Evolutionary conservation across 2,329 filamentous ascomycete genomes (phyloP), one percentile per base, ranked within the genome.

Genomic region (Colletotrichum sp.): DNA sequence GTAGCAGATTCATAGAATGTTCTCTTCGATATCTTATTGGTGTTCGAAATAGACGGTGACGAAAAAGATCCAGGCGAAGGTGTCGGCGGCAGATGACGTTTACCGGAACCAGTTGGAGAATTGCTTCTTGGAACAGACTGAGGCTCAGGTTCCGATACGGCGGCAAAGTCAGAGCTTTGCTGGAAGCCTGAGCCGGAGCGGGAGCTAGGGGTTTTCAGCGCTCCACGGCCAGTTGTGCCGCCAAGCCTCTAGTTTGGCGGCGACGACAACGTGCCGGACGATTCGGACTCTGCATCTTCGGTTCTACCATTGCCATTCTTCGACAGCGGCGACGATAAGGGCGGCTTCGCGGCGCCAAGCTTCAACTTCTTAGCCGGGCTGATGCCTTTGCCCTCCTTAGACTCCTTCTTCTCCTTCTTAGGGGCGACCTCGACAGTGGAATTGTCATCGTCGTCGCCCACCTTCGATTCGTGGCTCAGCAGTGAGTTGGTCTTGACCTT

Each of bases 221-320:
- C n/a, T 18, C 16, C 28, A 10, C n/a, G 16, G n/a, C 71, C 65
- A 16, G 66, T n/a, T 21, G 48, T 36, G 55, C 66, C 61, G 13
- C 60, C 74, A 67, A 28, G 16, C 65, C 60, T 36, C 71, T 76
- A 76, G 71, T 74, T 63, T 48, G 88, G 88, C 21, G 90, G 90
- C 18, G 90, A 91, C 1, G 90, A 92, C 75, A 91, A 81, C 0
- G 89, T 89, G 21, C 88, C 90, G 1, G 90, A 91, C 55, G 90
- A 91, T 79, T 92, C 90, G 18, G 90, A 91, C 77, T 88, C 88
- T 57, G 83, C 87, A 63, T 91, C 90, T 21, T 86, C 85, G 60
- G 88, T 85, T 36, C 43, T 71, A 28, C 71, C 71, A 60, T 86
- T 86, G 21, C 88, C 87, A 76, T 86, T 88, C 79, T 89, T 90